Evolutionary conservation across 2,329 filamentous ascomycete genomes (phyloP), one percentile per base, ranked within the genome.

Genomic region (Alternaria panax): DNA sequence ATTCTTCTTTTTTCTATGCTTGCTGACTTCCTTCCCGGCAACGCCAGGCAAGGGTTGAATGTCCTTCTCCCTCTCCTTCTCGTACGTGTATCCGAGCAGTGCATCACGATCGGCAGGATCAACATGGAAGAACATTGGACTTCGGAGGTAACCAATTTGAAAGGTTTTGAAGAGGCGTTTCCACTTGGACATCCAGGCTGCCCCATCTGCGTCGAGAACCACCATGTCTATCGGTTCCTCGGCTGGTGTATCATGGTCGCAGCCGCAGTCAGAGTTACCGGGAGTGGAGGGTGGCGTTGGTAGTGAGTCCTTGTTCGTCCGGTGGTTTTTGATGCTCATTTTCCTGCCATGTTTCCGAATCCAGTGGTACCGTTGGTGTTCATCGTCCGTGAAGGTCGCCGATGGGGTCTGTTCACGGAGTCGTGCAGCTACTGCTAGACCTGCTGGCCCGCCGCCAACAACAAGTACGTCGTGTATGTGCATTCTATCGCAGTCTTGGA

Each of bases 41-140:
- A 91, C 92, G 3, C 89, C 88, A 0, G 84, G 80, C 47, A 94
- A 89, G 77, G 93, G 90, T 46, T 85, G 81, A 8, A 93, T 77
- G 68, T 94, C 90, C 6, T 79, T 76, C 58, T 87, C 84, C n/a
- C 87, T 79, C 0, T 84, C 83, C 18, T 84, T 80, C 57, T 85
- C 83, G 67, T 90, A 87, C 0, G 90, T 85, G 76, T 89, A 91
- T 1, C 87, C 88, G 22, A 93, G 79, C 67, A 94, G 79, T 0
- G 88, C 88, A 78, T 94, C 91, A 2, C 90, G 83, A 75, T 94
- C 91, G 1, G 85, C 82, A 0, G 91, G 91, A 70, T 94, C 91
- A 14, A 92, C 83, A 71, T 95, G 91, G 80, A 92, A 94, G 70
- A 93, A 90, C 89, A 94, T 91, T 0, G 90, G 91, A 65, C 90